phyloP scores from a whole-genome alignment of 2,329 filamentous ascomycete genomes.

The Colletotrichum sidae region DNA sequence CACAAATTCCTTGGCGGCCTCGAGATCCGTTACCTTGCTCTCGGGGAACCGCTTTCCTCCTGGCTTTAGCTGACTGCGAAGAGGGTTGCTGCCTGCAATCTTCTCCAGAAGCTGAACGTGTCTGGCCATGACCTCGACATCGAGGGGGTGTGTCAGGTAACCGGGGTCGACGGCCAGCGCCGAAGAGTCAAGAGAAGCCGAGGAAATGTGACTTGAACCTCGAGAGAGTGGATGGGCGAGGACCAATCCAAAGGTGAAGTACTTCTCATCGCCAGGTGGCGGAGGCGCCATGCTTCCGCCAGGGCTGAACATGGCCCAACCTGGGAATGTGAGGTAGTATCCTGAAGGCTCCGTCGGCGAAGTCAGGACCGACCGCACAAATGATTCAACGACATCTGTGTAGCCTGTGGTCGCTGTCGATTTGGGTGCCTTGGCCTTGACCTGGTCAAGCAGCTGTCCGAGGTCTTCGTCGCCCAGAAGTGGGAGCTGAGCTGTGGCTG shows the following conservation, averaged over 20 bases:
- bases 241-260: constrained; percentile 66
- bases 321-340: constrained; percentile 37
- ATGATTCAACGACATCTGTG: constrained; percentile 24
- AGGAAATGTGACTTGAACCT: constrained; percentile 68
- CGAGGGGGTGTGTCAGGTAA: constrained; percentile 67
- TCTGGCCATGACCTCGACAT: constrained; percentile 64
- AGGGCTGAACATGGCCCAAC: constrained; percentile 34
- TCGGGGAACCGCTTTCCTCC: constrained; percentile 43
- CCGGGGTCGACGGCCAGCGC: constrained; percentile 59
- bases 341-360: constrained; percentile 36
- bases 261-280: constrained; percentile 48
- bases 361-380: constrained; percentile 32
- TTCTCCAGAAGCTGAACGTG: constrained; percentile 55
- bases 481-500: constrained; percentile 40
- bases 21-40: constrained; percentile 45
- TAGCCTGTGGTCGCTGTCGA: constrained; percentile 28
- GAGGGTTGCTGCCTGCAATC: constrained; percentile 51
- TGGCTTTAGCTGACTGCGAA: constrained; percentile 54
- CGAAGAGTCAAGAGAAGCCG: constrained; percentile 44
- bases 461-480: constrained; percentile 43
- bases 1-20: constrained; percentile 51
- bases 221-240: constrained; percentile 72
- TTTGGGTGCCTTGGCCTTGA: constrained; percentile 14
- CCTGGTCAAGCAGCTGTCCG: constrained; percentile 42
- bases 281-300: constrained; percentile 35